Evolutionary conservation across 176 grass and related monocot species (phyloP).

Genomic region (Juncus effusus): DNA sequence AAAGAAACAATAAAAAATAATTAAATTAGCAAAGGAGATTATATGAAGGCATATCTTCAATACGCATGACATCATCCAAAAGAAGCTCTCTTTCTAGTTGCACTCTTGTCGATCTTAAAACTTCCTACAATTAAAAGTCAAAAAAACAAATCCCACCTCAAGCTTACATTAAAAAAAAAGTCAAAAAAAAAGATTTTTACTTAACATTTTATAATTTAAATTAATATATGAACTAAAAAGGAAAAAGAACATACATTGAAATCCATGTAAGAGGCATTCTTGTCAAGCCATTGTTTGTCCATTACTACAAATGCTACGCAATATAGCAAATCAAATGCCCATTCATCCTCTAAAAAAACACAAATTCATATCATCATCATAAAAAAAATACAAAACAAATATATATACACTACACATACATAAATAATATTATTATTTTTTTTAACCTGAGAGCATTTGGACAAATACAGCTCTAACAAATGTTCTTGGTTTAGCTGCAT

Average conservation of each 20-base stretch:
- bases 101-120: conserved; percentile 61
- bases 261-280: conserved; percentile 99
- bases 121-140: conserved; percentile 43
- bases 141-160: background rate
- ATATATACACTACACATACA: background rate
- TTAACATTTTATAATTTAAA: no score
- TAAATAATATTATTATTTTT: background rate
- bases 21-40: conserved; percentile 60
- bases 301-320: conserved; percentile 87
- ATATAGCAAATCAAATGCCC: conserved; percentile 97
- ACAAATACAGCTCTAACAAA: conserved; percentile 94
- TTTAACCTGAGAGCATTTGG: conserved; percentile 92
- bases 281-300: conserved; percentile 96
- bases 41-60: conserved; percentile 99
- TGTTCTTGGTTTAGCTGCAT: conserved; percentile 82
- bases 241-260: conserved; percentile 58
- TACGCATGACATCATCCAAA: conserved; percentile 80
- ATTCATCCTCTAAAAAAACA: conserved; percentile 69
- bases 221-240: background rate
- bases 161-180: no score
- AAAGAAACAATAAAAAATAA: conserved; percentile 10
- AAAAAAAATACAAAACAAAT: background rate
- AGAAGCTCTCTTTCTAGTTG: conserved; percentile 91
- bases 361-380: conserved; percentile 21
- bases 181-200: no score